These are phyloP conservation scores for Pythium utonaiense DNA, from an alignment of 352 stramenopile species.

Conservation along the genomic window DNA sequence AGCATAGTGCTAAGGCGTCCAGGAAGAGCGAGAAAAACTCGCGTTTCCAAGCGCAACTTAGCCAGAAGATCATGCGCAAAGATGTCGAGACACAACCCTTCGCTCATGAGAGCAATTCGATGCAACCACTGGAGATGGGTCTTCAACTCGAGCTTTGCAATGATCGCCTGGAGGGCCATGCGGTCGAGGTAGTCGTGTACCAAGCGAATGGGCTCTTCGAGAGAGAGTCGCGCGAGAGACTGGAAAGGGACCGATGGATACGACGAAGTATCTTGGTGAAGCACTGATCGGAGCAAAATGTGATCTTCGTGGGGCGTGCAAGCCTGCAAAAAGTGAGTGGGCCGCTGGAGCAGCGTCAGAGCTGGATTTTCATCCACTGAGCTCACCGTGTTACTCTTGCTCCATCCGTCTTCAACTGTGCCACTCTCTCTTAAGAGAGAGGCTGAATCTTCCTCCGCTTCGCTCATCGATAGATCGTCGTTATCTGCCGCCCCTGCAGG, in stretches of 20 bases:
- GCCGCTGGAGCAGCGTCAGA: conserved; percentile 1
- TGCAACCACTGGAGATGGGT: conserved; percentile 57
- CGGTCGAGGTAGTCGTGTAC: conserved; percentile 43
- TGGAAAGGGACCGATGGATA: conserved; percentile 28
- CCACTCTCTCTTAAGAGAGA: no score
- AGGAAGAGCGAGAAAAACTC: conserved; percentile 42
- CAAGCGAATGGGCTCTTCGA: conserved; percentile 37
- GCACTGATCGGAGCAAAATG: not conserved
- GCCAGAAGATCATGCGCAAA: conserved; percentile 57
- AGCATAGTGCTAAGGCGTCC: conserved; percentile 49
- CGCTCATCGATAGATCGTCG: no score
- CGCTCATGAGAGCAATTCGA: conserved; percentile 67
- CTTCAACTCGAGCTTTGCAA: conserved; percentile 36
- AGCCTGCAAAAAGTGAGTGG: conserved; percentile 11
- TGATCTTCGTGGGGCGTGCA: conserved; percentile 4
- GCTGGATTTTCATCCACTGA: not conserved
- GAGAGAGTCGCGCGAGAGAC: conserved; percentile 35
- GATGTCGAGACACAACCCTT: conserved; percentile 70
- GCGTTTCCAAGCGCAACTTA: conserved; percentile 38
- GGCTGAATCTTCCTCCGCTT: no score
- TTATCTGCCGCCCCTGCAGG: no score
- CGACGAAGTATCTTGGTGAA: not conserved
- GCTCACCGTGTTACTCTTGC: no score
- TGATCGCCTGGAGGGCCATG: conserved; percentile 41
- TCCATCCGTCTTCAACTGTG: no score